Evolutionary conservation across 2,329 filamentous ascomycete genomes (phyloP).

Genomic region (Coniochaeta hoffmannii): DNA sequence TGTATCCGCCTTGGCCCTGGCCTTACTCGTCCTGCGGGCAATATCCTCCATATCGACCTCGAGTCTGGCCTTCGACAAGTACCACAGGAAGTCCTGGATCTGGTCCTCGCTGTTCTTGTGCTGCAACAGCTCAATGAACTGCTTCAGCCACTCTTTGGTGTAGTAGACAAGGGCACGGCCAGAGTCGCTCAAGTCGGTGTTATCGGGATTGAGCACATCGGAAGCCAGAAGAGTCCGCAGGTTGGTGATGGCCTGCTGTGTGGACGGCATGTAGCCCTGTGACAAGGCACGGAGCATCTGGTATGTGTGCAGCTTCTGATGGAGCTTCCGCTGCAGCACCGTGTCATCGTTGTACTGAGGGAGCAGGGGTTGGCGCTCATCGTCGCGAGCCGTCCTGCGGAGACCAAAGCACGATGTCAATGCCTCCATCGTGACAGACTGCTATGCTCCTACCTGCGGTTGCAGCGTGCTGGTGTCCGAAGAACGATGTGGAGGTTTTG

Average conservation of each 20-base stretch:
- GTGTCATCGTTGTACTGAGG: constrained; percentile 81
- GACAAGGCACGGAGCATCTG: constrained; percentile 80
- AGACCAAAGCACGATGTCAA: constrained; percentile 51
- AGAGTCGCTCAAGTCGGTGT: constrained; percentile 67
- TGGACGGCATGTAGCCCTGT: constrained; percentile 87
- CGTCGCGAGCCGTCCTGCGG: constrained; percentile 37
- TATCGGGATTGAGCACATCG: constrained; percentile 69
- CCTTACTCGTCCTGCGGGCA: constrained; percentile 49
- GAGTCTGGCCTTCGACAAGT: constrained; percentile 64
- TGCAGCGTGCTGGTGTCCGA: not conserved
- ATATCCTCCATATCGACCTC: constrained; percentile 61
- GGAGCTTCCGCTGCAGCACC: constrained; percentile 64
- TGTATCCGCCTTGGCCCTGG: constrained; percentile 62
- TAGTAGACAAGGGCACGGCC: constrained; percentile 68
- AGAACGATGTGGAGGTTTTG: not conserved
- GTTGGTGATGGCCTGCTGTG: constrained; percentile 73
- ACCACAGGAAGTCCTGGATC: constrained; percentile 90
- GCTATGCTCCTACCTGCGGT: not conserved
- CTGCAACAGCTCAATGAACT: constrained; percentile 73
- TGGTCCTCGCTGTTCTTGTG: constrained; percentile 81
- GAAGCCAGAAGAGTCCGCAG: constrained; percentile 71
- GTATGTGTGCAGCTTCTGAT: constrained; percentile 87
- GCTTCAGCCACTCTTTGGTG: constrained; percentile 63
- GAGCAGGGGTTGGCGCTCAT: constrained; percentile 70
- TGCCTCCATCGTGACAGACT: constrained; percentile 8